Evolutionary conservation across 2,329 filamentous ascomycete genomes (phyloP), one percentile per base, ranked within the genome.

Genomic region (Capronia americana): DNA sequence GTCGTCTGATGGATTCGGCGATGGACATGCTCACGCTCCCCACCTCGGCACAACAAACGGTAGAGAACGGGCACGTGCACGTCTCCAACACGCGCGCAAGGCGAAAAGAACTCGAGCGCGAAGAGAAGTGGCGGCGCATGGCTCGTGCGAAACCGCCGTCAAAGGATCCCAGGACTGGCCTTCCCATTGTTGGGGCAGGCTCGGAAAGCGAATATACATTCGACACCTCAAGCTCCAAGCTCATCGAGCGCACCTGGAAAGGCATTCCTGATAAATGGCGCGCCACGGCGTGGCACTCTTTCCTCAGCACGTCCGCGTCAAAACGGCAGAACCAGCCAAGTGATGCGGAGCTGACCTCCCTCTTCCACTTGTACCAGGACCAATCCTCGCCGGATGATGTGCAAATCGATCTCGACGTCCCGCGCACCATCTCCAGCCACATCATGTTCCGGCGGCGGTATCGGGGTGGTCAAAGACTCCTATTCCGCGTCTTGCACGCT

Each of bases 181-280:
- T 64, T 17, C 67, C 70, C 24, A 38, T 67, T 14, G 67, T 72
- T 20, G 86, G 87, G 24, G 86, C 86, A 17, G 87, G 80, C 12
- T 66, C 65, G 4, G 65, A 57, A 14, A 66, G 58, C n/a, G 68
- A 56, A 58, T 90, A 89, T 70, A 90, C 93, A 62, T 98, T 98
- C 75, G 93, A 97, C 78, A 86, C 87, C 44, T 88, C 85, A 70
- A 91, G 90, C 76, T 85, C 91, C n/a, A 93, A 97, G 77, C 83
- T 99, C 51, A 89, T 97, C 65, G 90, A 93, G 71, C 87, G 95
- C 63, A 96, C 93, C 1, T 99, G 95, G 95, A 99, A 99, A 77
- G 95, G 95, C 32, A 97, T 99, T 69, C 95, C 95, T 0, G 95
- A 99, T 78, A 88, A 92, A 69, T 99, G 95, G 95, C 90, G 95